Evolutionary conservation across 148 eudicot species (phyloP), one percentile per base, ranked within the genome.

Genomic region (Amaranthus palmeri): DNA sequence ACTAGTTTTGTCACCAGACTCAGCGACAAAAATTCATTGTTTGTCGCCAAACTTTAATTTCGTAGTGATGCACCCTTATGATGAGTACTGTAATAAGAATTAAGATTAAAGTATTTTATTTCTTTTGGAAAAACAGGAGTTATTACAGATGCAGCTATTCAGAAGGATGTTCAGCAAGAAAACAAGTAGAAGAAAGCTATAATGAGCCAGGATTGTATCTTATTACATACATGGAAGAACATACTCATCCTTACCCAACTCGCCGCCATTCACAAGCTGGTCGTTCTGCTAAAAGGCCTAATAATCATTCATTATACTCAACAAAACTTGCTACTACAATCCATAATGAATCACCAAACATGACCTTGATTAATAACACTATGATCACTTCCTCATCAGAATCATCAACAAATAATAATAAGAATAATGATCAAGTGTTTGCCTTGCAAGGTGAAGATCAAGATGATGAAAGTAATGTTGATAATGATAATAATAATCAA

Each of bases 61-160:
- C 2, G 36, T 25, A 25, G 36, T 25, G n/a, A n/a, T n/a, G 36
- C 36, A 25, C 36, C 36, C 36, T 25, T 25, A 25, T 25, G 36
- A 25, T 25, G 1, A 25, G 36, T 25, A 25, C 36, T 25, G 36
- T 25, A 25, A 25, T 25, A 25, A 25, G 0, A 25, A 25, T 25
- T 25, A 25, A 25, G 36, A 25, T 25, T 25, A 25, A 25, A 25
- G 36, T 25, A 25, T 0, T 0, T 25, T 25, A 25, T 25, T 25
- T 25, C 36, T 25, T 25, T 0, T 25, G 36, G 36, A 25, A 25
- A 25, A 49, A 49, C 81, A 92, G 97, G 85, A 89, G 88, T 79
- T 92, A 92, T 62, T 92, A 92, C 68, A 87, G 88, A 71, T 92
- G 97, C 58, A 92, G 97, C 76, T 86, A 85, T 74, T 70, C 83